These are phyloP conservation scores for Neopestalotiopsis rosae DNA, from an alignment of 2,329 filamentous ascomycete species.

Conservation along the genomic window DNA sequence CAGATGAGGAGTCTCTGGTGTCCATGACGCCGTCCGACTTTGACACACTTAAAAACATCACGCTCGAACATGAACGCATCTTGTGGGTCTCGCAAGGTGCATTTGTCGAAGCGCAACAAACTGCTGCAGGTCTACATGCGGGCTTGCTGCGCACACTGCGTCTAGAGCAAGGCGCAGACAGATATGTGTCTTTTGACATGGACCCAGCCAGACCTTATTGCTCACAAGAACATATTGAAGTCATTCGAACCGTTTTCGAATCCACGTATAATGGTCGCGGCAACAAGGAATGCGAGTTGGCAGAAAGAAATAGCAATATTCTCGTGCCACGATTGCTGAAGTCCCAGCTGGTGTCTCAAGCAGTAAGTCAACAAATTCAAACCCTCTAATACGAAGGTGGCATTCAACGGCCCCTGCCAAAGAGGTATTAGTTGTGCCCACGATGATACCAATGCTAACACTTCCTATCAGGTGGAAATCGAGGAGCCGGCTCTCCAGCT, in stretches of 20 bases:
- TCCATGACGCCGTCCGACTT: constrained; percentile 3
- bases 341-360: too few species aligned
- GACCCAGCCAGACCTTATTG: neutral
- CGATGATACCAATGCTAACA: neutral
- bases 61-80: neutral
- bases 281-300: constrained; percentile 8
- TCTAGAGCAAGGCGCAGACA: constrained; percentile 15
- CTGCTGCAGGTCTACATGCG: constrained; percentile 5
- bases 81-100: constrained; percentile 16
- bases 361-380: neutral
- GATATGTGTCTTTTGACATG: constrained; percentile 14
- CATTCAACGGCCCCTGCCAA: too few species aligned
- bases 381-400: neutral
- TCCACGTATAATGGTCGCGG: neutral
- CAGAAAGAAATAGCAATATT: constrained; percentile 2
- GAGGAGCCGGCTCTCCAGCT: constrained; percentile 16
- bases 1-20: neutral
- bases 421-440: too few species aligned
- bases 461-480: neutral
- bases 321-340: constrained; percentile 11
- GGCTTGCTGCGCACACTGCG: constrained; percentile 13
- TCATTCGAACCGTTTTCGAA: neutral
- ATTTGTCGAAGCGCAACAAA: neutral
- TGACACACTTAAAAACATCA: constrained; percentile 1
- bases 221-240: neutral